Evolutionary conservation across 371 early-diverging fungal genomes (phyloP).

Genomic region (Circinella minor): DNA sequence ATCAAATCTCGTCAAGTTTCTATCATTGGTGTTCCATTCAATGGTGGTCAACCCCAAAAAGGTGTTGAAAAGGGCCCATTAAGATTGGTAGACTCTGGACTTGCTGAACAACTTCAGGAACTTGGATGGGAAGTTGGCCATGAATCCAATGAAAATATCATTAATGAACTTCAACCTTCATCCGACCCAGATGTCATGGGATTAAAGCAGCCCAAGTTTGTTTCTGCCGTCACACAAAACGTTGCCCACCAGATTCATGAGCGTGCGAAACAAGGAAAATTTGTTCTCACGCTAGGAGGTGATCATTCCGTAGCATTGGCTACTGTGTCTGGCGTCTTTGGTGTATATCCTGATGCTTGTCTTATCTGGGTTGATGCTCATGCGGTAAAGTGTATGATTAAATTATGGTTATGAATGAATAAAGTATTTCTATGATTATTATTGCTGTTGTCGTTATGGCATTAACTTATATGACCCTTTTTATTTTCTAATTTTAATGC

Average conservation of each 20-base stretch:
- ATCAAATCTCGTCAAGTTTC: slow-evolving; percentile 57
- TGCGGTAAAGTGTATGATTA: slow-evolving; percentile 64
- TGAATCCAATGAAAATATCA: slow-evolving; percentile 64
- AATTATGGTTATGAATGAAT: slow-evolving; percentile 1
- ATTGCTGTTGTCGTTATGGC: no score
- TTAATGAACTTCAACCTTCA: slow-evolving; percentile 56
- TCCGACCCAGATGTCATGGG: slow-evolving; percentile 70
- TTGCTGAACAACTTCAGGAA: slow-evolving; percentile 77
- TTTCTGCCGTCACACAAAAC: slow-evolving; percentile 72
- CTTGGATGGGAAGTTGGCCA: slow-evolving; percentile 80
- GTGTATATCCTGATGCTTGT: slow-evolving; percentile 84
- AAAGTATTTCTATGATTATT: no score
- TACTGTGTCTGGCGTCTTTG: slow-evolving; percentile 83
- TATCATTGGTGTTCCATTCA: slow-evolving; percentile 79
- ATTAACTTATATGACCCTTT: neutral
- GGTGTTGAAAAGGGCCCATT: slow-evolving; percentile 90
- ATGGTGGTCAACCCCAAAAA: slow-evolving; percentile 77
- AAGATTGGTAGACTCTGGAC: slow-evolving; percentile 79
- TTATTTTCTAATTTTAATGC: neutral
- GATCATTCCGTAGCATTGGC: slow-evolving; percentile 94
- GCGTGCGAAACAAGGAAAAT: slow-evolving; percentile 65
- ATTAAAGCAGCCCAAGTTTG: slow-evolving; percentile 82
- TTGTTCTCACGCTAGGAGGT: slow-evolving; percentile 91
- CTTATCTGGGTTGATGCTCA: slow-evolving; percentile 98
- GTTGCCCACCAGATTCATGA: slow-evolving; percentile 71